Evolutionary conservation across 2,329 filamentous ascomycete species (phyloP).

Genomic region (Pseudofabraea citricarpa): DNA sequence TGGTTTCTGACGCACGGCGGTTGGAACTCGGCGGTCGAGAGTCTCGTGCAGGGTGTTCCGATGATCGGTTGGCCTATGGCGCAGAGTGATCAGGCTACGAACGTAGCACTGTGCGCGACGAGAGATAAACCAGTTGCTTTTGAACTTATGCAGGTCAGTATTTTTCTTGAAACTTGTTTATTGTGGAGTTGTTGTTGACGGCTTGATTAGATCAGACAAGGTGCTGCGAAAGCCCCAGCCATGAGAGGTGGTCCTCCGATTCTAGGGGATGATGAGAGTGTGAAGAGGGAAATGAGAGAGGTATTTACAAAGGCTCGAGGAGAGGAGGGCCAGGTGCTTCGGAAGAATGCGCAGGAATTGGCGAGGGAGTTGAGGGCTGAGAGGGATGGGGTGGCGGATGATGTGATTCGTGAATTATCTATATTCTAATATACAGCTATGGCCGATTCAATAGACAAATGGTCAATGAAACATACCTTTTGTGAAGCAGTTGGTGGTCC

Average conservation of each 20-base stretch:
- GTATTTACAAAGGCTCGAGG: constrained; percentile 3
- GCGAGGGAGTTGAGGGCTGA: constrained; percentile 2
- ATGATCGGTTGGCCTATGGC: constrained; percentile 3
- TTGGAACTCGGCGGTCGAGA: constrained; percentile 5
- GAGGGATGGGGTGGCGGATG: constrained; percentile 5
- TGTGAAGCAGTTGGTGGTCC: too few relatives aligned
- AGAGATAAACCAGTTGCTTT: constrained; percentile 4
- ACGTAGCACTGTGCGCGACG: constrained; percentile 3
- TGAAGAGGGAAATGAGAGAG: constrained; percentile 5
- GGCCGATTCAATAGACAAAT: not conserved
- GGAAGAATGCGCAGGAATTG: constrained; percentile 2
- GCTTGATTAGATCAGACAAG: constrained; percentile 3
- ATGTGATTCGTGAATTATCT: constrained; percentile 2
- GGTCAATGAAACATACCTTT: not conserved
- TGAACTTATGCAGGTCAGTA: constrained; percentile 5
- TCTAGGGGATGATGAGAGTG: constrained; percentile 3
- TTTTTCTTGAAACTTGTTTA: not conserved
- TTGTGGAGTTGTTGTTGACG: not conserved
- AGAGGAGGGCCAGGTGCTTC: constrained; percentile 1
- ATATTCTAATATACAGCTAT: not conserved
- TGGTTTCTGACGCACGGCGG: constrained; percentile 6
- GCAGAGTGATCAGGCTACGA: constrained; percentile 5
- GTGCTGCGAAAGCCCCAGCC: constrained; percentile 1
- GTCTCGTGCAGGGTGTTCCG: constrained; percentile 2
- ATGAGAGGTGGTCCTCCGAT: constrained; percentile 2